Base-by-base conservation (phyloP, 2,329 filamentous ascomycete species). In the Cercospora sp. region DNA sequence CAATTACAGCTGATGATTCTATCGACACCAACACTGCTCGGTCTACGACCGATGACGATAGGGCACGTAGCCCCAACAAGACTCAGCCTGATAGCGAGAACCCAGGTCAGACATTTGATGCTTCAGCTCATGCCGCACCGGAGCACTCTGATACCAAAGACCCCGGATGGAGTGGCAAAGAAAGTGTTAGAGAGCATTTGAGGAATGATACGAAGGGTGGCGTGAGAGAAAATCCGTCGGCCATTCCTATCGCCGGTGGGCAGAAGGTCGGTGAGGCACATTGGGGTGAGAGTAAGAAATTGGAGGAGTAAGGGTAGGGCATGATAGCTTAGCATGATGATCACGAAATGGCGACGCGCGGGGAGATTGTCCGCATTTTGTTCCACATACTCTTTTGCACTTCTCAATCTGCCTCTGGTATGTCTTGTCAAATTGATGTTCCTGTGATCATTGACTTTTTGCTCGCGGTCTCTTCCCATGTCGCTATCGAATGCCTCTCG, bases 231-330 rank as follows among this genome's bases (percentile, higher is more conserved):
- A 76, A 77, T 65, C 53, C 51, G 12, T 68, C 70, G 30, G 66
- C 75, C 16, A 77, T 77, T 43, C 76, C 76, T 9, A 75, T 71
- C 9, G 76, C 76, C n/a, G 76, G 75, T 21, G 76, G 74, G 24
- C 65, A 75, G 67, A 69, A 68, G 32, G 43, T 77, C 10, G 75
- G 76, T 30, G 61, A 70, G 65, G 73, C 73, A 63, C 74, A 76
- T 63, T 75, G 74, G 75, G 75, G 76, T 40, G 75, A 77, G 72
- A 77, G 75, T 70, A 70, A 76, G 67, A 72, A 58, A 16, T 34
- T 58, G 53, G 28, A 57, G 53, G 28, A 57, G 16, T 28, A 28
- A 5, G 13, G 43, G 9, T 49, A 24, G 18, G 3, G 0, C 12
- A 51, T 12, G n/a, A 21, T 6, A 21, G 45, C 9, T 10, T 40